Base-by-base conservation (phyloP, 345 rosid species). In the Corymbia maculata region DNA sequence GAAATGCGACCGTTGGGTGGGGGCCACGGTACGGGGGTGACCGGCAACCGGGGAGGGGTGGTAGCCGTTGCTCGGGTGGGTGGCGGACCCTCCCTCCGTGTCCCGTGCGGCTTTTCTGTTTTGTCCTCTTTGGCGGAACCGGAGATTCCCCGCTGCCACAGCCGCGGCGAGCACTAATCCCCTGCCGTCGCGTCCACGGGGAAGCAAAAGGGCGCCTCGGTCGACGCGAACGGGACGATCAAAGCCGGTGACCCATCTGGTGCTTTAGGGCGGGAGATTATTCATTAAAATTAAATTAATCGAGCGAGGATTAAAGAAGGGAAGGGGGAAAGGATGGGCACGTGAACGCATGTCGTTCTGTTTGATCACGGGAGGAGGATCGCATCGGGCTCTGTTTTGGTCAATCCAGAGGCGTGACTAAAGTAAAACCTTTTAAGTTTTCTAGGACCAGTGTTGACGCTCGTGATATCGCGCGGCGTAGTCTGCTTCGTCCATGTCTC, bases 1-100 rank as follows among this genome's bases (percentile, higher is more conserved):
- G 90, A 90, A 90, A 92, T 88, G 86, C 90, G 94, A 92, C 96
- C 97, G 96, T 96, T 94, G 91, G 89, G 66, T 26, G 70, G 86
- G 64, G 26, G 49, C 44, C n/a, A 84, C 47, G 61, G 61, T 55
- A 55, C 68, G 68, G 86, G 85, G 26, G 49, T 75, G 82, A 75
- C 82, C 49, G 82, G 82, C 82, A 75, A 75, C 82, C 85, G 50
- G 59, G 88, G 66, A 3, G 92, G 93, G 88, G 47, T 91, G 84
- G 86, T 94, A 94, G 94, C 95, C 95, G 96, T 94, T 94, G 88
- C 82, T 85, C 59, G 88, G 89, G 85, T 88, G 90, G 52, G 28
- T 55, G 61, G 68, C 19, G 53, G 87, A 53, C 57, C 88, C 88
- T 21, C 59, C 66, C 11, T 52, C 90, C 86, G 55, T 47, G 24